phyloP scores from a whole-genome alignment of 1,284 basidiomycete genomes.

The Lentinula novae-zelandiae region DNA sequence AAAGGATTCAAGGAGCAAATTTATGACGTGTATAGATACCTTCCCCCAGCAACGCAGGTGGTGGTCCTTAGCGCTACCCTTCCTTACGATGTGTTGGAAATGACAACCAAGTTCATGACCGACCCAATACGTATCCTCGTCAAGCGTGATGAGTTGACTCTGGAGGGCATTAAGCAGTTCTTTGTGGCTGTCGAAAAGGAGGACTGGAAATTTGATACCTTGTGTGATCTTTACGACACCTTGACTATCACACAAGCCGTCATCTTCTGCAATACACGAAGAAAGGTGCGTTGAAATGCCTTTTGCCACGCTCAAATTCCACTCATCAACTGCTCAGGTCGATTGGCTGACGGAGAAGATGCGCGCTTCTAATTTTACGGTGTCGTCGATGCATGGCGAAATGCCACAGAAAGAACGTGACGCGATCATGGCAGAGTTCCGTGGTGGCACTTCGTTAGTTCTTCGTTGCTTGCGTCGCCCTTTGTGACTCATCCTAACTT shows the following conservation, averaged over 20 bases:
- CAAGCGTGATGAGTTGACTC: slow-evolving; percentile 98
- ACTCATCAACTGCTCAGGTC: slow-evolving; percentile 50
- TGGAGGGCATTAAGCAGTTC: slow-evolving; percentile 99
- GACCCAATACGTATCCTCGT: slow-evolving; percentile 98
- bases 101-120: slow-evolving; percentile 99
- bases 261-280: slow-evolving; percentile 98
- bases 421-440: slow-evolving; percentile 98
- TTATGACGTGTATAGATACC: slow-evolving; percentile 98
- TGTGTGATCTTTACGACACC: slow-evolving; percentile 98
- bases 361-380: slow-evolving; percentile 95
- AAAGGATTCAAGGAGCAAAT: slow-evolving; percentile 99
- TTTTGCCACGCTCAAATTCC: background rate
- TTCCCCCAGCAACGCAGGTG: slow-evolving; percentile 97
- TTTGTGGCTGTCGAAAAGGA: slow-evolving; percentile 99
- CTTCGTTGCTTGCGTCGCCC: slow-evolving; percentile 9
- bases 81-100: slow-evolving; percentile 97
- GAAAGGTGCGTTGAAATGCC: slow-evolving; percentile 66
- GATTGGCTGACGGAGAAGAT: slow-evolving; percentile 99
- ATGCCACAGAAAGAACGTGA: slow-evolving; percentile 99
- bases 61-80: slow-evolving; percentile 95
- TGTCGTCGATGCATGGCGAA: slow-evolving; percentile 97
- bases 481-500: slow-evolving; percentile 8
- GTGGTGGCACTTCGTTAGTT: slow-evolving; percentile 85
- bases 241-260: slow-evolving; percentile 99
- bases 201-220: slow-evolving; percentile 99